phyloP scores from a whole-genome alignment of 208 protist genomes.

The Crithidia thermophila region DNA sequence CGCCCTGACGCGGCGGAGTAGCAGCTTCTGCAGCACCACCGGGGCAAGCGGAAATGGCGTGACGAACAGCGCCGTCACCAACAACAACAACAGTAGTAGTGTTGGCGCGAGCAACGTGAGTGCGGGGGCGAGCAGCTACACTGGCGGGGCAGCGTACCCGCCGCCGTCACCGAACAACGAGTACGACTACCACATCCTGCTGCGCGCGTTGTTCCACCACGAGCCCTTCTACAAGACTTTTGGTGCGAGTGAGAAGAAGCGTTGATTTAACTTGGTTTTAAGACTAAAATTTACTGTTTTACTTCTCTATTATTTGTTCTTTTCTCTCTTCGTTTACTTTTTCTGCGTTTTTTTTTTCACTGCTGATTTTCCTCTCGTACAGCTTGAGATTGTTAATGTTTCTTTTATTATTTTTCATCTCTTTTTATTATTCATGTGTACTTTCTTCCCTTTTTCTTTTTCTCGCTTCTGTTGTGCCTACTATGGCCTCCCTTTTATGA shows the following conservation, averaged over 20 bases:
- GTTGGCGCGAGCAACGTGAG: not conserved
- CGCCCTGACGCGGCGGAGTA: constrained; percentile 7
- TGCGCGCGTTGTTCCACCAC: constrained; percentile 19
- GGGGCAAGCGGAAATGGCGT: not conserved
- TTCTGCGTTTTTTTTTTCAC: not conserved
- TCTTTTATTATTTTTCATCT: not conserved
- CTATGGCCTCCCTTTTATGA: not conserved
- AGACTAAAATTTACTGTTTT: not conserved
- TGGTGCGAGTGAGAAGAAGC: constrained; percentile 7
- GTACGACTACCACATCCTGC: constrained; percentile 23
- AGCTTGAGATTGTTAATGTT: not conserved
- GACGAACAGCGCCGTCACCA: not conserved
- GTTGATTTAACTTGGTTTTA: not conserved
- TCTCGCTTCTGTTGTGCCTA: not conserved
- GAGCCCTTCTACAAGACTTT: constrained; percentile 20
- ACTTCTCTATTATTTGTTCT: not conserved
- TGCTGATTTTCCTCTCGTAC: too few species aligned
- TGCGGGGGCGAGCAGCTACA: too few species aligned
- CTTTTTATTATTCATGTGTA: not conserved
- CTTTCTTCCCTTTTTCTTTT: not conserved
- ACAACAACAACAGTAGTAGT: constrained; percentile 11
- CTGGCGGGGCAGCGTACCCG: not conserved
- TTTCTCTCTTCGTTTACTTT: not conserved
- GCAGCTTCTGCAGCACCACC: constrained; percentile 11
- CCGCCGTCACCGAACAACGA: constrained; percentile 12